A percentile compares a stretch with the other conserved stretches of the same genome.
Evolutionary conservation across 2,329 filamentous ascomycete species (phyloP).

Genomic region (Aurifilum marmelostoma): DNA sequence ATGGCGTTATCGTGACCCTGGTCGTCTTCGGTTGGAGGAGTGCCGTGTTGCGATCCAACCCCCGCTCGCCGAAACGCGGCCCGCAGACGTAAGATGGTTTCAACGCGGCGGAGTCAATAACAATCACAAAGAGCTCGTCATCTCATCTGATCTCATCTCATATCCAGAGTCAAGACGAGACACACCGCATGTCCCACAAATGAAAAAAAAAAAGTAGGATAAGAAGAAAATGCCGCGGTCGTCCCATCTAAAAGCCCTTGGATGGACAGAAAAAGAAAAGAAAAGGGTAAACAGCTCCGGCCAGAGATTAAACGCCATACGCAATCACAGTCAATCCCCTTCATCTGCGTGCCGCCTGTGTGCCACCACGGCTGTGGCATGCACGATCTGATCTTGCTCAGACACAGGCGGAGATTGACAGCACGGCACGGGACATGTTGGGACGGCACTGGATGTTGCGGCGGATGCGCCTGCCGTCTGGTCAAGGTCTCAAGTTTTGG

Average conservation of each 20-base stretch:
- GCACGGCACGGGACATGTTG: background rate
- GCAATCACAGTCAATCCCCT: background rate
- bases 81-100: conserved; percentile 10
- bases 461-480: background rate
- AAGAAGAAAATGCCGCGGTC: background rate
- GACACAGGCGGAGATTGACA: background rate
- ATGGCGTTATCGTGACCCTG: conserved; percentile 7
- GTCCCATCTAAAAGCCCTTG: background rate
- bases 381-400: conserved; percentile 9
- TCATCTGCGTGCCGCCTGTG: background rate
- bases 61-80: conserved; percentile 26
- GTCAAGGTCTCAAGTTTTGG: background rate
- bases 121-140: background rate
- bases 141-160: conserved; percentile 1
- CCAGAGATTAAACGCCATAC: background rate
- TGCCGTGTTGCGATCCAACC: background rate
- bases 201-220: background rate
- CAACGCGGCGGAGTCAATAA: background rate
- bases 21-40: conserved; percentile 1
- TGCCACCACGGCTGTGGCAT: conserved; percentile 5
- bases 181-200: background rate
- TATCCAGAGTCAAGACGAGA: background rate
- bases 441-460: background rate
- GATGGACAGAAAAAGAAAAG: background rate
- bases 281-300: background rate